Percentiles rank a stretch among this genome's conserved stretches.
phyloP scores from a whole-genome alignment of 176 grass and related monocot genomes.

The Pontederia paniculata region DNA sequence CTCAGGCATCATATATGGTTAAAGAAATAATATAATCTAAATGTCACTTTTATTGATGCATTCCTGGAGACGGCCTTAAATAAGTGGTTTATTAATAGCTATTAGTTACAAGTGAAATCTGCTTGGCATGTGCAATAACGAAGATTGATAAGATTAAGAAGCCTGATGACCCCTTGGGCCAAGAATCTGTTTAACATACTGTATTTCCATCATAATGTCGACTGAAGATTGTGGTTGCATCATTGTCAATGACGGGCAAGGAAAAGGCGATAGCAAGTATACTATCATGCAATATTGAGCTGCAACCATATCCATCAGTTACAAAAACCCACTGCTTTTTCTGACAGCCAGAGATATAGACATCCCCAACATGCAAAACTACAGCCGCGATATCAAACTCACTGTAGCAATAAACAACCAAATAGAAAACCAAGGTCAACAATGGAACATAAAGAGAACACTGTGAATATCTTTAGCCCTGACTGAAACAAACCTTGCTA shows the following conservation, averaged over 20 bases:
- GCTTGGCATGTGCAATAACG: neutral
- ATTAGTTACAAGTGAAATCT: too few relatives aligned
- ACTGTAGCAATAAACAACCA: conserved; percentile 38
- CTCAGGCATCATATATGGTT: too few relatives aligned
- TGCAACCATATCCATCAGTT: conserved; percentile 54
- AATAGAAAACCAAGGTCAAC: neutral
- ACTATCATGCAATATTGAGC: conserved; percentile 29
- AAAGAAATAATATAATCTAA: too few relatives aligned
- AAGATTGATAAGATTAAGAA: neutral
- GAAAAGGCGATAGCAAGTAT: conserved; percentile 68
- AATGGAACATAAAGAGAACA: neutral
- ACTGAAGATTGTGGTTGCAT: conserved; percentile 47
- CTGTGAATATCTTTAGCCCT: conserved; percentile 6
- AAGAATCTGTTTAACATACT: conserved; percentile 34
- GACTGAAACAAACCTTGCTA: conserved; percentile 49
- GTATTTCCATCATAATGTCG: conserved; percentile 41
- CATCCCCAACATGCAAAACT: conserved; percentile 60
- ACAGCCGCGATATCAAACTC: conserved; percentile 84
- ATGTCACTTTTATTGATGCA: too few relatives aligned
- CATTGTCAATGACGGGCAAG: conserved; percentile 32
- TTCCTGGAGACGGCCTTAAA: too few relatives aligned
- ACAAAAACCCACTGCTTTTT: conserved; percentile 93
- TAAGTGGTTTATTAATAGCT: too few relatives aligned
- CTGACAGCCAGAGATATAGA: conserved; percentile 50
- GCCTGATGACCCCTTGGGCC: neutral